Percentiles rank a stretch among this genome's conserved stretches.
Conservation (phyloP, 371 early-diverging fungal genomes). For the Mucor indicus region DNA sequence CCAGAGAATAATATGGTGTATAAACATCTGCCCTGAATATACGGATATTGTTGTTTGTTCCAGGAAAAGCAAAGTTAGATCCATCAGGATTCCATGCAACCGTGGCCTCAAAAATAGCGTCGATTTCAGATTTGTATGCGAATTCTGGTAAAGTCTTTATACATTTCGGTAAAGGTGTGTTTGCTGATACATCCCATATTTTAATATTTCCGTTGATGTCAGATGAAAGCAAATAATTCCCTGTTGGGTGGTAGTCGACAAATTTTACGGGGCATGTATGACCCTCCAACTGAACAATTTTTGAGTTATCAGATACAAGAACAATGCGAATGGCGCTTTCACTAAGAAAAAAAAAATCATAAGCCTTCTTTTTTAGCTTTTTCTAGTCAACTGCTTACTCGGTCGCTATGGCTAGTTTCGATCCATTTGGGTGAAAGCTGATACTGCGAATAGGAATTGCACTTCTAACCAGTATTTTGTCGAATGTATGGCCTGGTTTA, state of each 20-base stretch:
- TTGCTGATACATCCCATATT: constrained; percentile 55
- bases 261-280: constrained; percentile 40
- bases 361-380: no score
- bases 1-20: constrained; percentile 33
- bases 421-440: constrained; percentile 26
- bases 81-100: constrained; percentile 63
- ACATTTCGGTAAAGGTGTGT: constrained; percentile 35
- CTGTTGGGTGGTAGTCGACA: constrained; percentile 40
- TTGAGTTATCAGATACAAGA: constrained; percentile 28
- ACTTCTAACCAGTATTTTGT: constrained; percentile 36
- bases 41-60: constrained; percentile 40
- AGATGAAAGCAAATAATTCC: constrained; percentile 51
- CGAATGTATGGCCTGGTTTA: constrained; percentile 17
- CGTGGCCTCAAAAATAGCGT: constrained; percentile 15
- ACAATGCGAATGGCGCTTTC: constrained; percentile 38
- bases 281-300: constrained; percentile 35
- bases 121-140: constrained; percentile 8
- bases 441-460: constrained; percentile 32
- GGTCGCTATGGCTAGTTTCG: constrained; percentile 37
- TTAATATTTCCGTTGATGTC: constrained; percentile 59
- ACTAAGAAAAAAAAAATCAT: constrained; percentile 12
- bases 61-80: constrained; percentile 54
- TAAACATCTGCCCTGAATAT: constrained; percentile 39
- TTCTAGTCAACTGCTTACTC: no score
- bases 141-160: constrained; percentile 20